Evolutionary conservation across 2,329 filamentous ascomycete genomes (phyloP), one percentile per base, ranked within the genome.

Genomic region (Pyrenophora seminiperda): DNA sequence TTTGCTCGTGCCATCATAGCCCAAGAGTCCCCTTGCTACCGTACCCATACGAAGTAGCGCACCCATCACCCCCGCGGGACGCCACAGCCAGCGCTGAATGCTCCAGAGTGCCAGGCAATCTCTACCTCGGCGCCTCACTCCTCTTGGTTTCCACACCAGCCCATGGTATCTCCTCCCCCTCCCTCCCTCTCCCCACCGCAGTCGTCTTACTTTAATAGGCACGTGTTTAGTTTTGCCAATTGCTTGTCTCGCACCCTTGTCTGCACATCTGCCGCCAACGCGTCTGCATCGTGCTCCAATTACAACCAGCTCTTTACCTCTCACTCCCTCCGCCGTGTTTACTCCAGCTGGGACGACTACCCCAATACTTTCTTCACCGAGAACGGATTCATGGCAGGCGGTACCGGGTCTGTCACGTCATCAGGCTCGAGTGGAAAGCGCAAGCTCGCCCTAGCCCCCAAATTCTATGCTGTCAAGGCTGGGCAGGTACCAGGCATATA

Each of bases 401-500:
- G 57, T 29, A 41, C 54, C 10, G 61, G 34, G 24, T 68, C 67
- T 3, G 45, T 31, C 11, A 59, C 63, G 1, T 64, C 63, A 43
- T 66, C 56, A 17, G 63, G 73, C 17, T 73, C 73, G 18, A 76
- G 74, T 24, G 53, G 50, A 10, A 86, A 86, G 66, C 77, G 83
- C 50, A 86, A 85, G 68, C 75, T 81, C 56, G 59, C 66, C 2
- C 72, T 76, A 31, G 30, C 47, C 2, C 75, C 75, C 20, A 86
- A 85, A 61, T 87, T 83, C 67, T 88, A 88, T 65, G 84, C 83
- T 6, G 85, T 88, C 33, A 82, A 81, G 54, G 74, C 74, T 13
- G 85, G 85, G 11, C 81, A 80, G 55, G 75, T 73, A 34, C 84
- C 85, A 4, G 85, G 84, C 7, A 78, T 88, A 40, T 88, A 88